These are phyloP conservation scores for Annulohypoxylon moriforme DNA, from an alignment of 495 filamentous ascomycete genomes.

Conservation along the genomic window DNA sequence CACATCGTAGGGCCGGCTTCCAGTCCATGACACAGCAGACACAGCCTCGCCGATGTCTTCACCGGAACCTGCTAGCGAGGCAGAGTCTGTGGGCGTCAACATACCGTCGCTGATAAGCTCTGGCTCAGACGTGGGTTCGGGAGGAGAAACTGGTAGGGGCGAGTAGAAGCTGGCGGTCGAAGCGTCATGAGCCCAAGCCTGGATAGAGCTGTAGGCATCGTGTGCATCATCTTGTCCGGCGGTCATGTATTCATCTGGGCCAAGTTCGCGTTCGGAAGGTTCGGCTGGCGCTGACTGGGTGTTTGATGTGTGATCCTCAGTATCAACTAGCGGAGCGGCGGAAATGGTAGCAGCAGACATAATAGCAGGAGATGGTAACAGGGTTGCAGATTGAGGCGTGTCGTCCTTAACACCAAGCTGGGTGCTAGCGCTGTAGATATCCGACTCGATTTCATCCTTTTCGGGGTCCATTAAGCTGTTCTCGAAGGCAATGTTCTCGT, in stretches of 20 bases:
- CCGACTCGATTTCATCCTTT: constrained; percentile 60
- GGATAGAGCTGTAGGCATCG: constrained; percentile 62
- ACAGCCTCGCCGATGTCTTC: constrained; percentile 54
- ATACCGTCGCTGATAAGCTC: constrained; percentile 60
- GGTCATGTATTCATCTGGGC: constrained; percentile 59
- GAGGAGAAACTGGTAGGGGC: constrained; percentile 57
- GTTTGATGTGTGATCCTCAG: constrained; percentile 40
- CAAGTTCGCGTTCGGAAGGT: constrained; percentile 51
- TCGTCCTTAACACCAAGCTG: constrained; percentile 46
- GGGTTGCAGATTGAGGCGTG: constrained; percentile 30
- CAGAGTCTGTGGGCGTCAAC: constrained; percentile 64
- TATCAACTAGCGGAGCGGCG: constrained; percentile 47
- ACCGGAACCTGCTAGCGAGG: constrained; percentile 57
- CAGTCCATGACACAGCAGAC: constrained; percentile 40
- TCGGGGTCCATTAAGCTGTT: constrained; percentile 52
- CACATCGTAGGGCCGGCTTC: constrained; percentile 61
- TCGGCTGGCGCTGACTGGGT: constrained; percentile 9
- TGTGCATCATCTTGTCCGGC: constrained; percentile 54
- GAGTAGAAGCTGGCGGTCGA: constrained; percentile 62
- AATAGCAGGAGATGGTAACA: constrained; percentile 38
- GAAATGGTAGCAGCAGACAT: constrained; percentile 27
- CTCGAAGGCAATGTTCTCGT: constrained; percentile 56
- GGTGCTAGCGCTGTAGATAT: constrained; percentile 63
- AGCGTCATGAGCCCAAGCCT: constrained; percentile 65
- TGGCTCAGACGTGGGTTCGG: constrained; percentile 53